Conservation (phyloP, 768 basidiomycete species). For the Leccinellum luteum region DNA sequence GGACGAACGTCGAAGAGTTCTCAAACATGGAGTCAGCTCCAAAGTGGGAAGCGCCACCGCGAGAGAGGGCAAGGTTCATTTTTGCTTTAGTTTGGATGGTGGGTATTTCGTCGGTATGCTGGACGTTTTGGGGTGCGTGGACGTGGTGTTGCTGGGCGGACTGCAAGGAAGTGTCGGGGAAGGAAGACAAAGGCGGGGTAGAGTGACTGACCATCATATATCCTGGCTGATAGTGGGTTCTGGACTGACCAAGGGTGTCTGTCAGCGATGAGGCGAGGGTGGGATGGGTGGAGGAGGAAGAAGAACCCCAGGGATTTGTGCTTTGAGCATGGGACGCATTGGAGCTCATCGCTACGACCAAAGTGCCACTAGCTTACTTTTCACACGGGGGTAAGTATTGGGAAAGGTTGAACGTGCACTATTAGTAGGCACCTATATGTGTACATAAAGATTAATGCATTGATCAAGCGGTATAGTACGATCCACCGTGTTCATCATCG, state of each 20-base stretch:
- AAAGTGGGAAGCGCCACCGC: slow-evolving; percentile 66
- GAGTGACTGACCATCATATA: slow-evolving; percentile 67
- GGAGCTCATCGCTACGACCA: slow-evolving; percentile 23
- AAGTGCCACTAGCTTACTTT: background rate
- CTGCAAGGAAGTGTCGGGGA: slow-evolving; percentile 30
- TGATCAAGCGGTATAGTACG: too few species aligned
- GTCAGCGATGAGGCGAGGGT: slow-evolving; percentile 51
- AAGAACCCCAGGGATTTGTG: slow-evolving; percentile 52
- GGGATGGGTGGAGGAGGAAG: slow-evolving; percentile 39
- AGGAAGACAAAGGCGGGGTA: background rate
- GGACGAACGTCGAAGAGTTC: slow-evolving; percentile 41
- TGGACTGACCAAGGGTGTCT: slow-evolving; percentile 69
- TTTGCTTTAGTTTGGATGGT: slow-evolving; percentile 80
- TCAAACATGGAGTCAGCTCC: slow-evolving; percentile 87
- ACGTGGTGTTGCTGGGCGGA: slow-evolving; percentile 65
- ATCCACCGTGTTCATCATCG: too few species aligned
- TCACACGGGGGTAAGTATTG: slow-evolving; percentile 4
- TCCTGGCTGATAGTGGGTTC: slow-evolving; percentile 77
- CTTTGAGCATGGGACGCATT: slow-evolving; percentile 39
- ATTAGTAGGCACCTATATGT: too few species aligned
- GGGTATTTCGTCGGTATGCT: slow-evolving; percentile 70
- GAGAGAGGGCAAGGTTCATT: slow-evolving; percentile 65
- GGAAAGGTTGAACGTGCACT: too few species aligned
- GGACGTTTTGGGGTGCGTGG: slow-evolving; percentile 49
- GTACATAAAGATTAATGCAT: too few species aligned